Conservation (phyloP, 257 asterid species). For the Lithospermum erythrorhizon region DNA sequence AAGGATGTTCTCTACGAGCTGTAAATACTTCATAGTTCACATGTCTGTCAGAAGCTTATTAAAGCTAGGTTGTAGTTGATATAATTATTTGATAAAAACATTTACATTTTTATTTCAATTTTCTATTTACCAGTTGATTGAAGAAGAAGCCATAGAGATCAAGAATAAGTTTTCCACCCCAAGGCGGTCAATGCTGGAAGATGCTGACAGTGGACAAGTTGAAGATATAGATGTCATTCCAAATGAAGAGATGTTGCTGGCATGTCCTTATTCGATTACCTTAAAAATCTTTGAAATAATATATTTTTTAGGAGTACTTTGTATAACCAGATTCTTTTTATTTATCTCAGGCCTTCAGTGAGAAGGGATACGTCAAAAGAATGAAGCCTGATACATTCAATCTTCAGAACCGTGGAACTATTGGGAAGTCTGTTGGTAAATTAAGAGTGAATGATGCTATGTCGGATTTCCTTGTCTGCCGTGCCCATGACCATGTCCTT, state of each 20-base stretch:
- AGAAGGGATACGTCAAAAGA: conserved; percentile 91
- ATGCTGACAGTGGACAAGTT: conserved; percentile 62
- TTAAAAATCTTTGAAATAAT: conserved; percentile 1
- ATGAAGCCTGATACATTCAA: conserved; percentile 94
- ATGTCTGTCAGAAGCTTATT: not conserved
- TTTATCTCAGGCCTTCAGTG: conserved; percentile 76
- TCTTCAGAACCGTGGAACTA: conserved; percentile 87
- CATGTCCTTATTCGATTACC: conserved; percentile 16
- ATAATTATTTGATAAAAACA: not conserved
- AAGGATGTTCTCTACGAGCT: too few species aligned
- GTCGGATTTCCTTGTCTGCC: conserved; percentile 96
- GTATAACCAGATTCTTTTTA: conserved; percentile 1
- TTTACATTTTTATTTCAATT: not conserved
- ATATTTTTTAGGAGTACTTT: not conserved
- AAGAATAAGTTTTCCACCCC: conserved; percentile 77
- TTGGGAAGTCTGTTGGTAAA: conserved; percentile 97
- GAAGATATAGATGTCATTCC: conserved; percentile 93
- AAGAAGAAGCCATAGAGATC: conserved; percentile 79
- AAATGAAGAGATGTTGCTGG: conserved; percentile 93
- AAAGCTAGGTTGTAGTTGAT: not conserved
- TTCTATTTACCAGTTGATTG: conserved; percentile 44
- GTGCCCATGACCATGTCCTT: conserved; percentile 80
- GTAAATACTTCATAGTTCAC: not conserved
- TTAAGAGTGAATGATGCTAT: conserved; percentile 77
- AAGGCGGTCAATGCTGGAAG: conserved; percentile 87